These are phyloP conservation scores for Fraxinus anomala DNA, from an alignment of 257 asterid genomes.

Conservation along the genomic window DNA sequence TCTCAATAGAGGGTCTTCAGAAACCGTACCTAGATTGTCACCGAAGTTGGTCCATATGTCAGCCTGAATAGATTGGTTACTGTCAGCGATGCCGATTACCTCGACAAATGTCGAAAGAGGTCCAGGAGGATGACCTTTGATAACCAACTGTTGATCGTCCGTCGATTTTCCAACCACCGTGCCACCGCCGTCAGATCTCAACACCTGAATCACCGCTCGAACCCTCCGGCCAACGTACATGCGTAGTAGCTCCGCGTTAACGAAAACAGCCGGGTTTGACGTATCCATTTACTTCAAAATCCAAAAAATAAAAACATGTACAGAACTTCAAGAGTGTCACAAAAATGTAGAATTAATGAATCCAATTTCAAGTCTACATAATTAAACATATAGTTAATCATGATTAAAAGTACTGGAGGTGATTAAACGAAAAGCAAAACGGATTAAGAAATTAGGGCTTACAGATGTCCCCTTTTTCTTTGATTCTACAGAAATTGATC, in stretches of 20 bases:
- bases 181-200: constrained; percentile 71
- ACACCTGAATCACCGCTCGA: constrained; percentile 77
- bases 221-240: constrained; percentile 71
- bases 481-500: background rate
- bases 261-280: constrained; percentile 81
- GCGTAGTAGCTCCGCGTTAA: constrained; percentile 72
- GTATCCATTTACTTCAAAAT: constrained; percentile 60
- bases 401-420: background rate
- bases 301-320: background rate
- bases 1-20: background rate
- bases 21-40: constrained; percentile 58
- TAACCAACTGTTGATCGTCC: constrained; percentile 69
- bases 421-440: background rate
- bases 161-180: constrained; percentile 79
- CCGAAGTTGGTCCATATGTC: constrained; percentile 89
- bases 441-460: constrained; percentile 2
- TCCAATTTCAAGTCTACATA: background rate
- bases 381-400: background rate
- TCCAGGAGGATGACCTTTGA: constrained; percentile 67
- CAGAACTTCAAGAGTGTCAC: background rate
- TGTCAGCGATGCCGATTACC: constrained; percentile 86
- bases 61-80: constrained; percentile 64
- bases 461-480: constrained; percentile 5
- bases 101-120: constrained; percentile 77
- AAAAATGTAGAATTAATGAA: background rate